Percentiles rank a stretch among this genome's conserved stretches.
Evolutionary conservation across 805 yeast species (phyloP).

Genomic region (Pichia occidentalis): DNA sequence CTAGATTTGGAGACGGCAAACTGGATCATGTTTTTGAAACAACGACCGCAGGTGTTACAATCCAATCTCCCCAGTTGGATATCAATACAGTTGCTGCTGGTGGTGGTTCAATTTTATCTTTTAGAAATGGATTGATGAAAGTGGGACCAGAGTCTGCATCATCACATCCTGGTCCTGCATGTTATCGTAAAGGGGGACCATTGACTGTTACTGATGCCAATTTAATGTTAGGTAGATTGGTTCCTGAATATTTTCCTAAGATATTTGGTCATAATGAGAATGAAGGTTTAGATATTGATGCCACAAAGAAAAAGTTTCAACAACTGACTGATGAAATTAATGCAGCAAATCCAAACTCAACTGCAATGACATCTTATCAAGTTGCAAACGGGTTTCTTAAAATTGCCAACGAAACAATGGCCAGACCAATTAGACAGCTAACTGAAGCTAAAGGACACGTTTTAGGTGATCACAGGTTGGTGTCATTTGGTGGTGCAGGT

Average conservation of each 20-base stretch:
- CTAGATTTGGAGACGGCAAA: slow-evolving; percentile 58
- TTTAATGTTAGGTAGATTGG: slow-evolving; percentile 60
- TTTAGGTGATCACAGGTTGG: slow-evolving; percentile 58
- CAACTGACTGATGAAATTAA: slow-evolving; percentile 55
- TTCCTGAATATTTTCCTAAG: slow-evolving; percentile 70
- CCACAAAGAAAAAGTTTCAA: slow-evolving; percentile 43
- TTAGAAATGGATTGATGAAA: slow-evolving; percentile 64
- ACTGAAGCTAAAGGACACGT: slow-evolving; percentile 81
- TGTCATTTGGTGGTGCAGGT: slow-evolving; percentile 90
- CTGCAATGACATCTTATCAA: slow-evolving; percentile 47
- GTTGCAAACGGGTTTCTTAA: slow-evolving; percentile 76
- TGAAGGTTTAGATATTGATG: slow-evolving; percentile 55
- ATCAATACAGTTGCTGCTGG: slow-evolving; percentile 83
- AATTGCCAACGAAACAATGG: slow-evolving; percentile 84
- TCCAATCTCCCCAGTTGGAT: slow-evolving; percentile 78
- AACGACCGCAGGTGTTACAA: slow-evolving; percentile 73
- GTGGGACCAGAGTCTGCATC: slow-evolving; percentile 87
- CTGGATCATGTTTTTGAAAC: slow-evolving; percentile 78
- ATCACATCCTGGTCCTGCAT: slow-evolving; percentile 87
- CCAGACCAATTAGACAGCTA: slow-evolving; percentile 75
- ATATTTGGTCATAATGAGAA: slow-evolving; percentile 80
- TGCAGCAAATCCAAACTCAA: slow-evolving; percentile 36
- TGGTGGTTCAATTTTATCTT: slow-evolving; percentile 64
- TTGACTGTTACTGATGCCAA: slow-evolving; percentile 84
- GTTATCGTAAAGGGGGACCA: slow-evolving; percentile 83